Base-by-base conservation (phyloP, 2,329 filamentous ascomycete species). In the Beauveria brongniartii region DNA sequence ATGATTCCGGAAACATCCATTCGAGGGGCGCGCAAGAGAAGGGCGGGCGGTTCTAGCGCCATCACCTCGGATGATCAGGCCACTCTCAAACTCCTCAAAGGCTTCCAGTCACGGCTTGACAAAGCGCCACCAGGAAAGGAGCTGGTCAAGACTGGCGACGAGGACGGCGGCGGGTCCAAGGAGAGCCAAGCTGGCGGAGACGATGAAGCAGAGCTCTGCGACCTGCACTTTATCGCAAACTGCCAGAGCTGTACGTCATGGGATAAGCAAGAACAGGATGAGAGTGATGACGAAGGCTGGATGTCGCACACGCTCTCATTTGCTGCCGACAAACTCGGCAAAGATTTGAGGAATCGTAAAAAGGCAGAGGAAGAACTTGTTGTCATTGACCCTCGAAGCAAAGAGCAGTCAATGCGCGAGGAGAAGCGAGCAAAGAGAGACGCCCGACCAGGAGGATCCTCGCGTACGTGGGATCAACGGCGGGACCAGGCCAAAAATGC, bases 211-310 rank as follows among this genome's bases (percentile, higher is more conserved):
- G 82, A 82, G 55, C 80, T 95, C 4, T 99, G 94, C 70, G 94
- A 97, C 72, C 77, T 99, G 41, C 94, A 99, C 72, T 99, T 97
- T 73, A 95, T 99, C 64, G 90, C 89, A 54, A 90, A 95, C 68
- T 99, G 94, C 73, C 91, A 96, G 71, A 96, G 91, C 50, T 97
- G 94, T 73, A 86, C 84, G 62, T 84, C 88, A 0, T 96, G 92
- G 91, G 89, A 95, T 69, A 82, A 86, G 67, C 80, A 79, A 46
- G 83, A 80, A 3, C 78, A 79, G 14, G 78, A 81, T 24, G 83
- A 87, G 3, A 82, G 80, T 66, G 82, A 84, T 62, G 85, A 85
- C 54, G 80, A 83, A 54, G 87, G 86, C 8, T 97, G 93, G 92
- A 90, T 97, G 85, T 85, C 84, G 4, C 93, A 97, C 72, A 81